phyloP scores from a whole-genome alignment of 805 yeast species.

The Cephaloascus albidus region DNA sequence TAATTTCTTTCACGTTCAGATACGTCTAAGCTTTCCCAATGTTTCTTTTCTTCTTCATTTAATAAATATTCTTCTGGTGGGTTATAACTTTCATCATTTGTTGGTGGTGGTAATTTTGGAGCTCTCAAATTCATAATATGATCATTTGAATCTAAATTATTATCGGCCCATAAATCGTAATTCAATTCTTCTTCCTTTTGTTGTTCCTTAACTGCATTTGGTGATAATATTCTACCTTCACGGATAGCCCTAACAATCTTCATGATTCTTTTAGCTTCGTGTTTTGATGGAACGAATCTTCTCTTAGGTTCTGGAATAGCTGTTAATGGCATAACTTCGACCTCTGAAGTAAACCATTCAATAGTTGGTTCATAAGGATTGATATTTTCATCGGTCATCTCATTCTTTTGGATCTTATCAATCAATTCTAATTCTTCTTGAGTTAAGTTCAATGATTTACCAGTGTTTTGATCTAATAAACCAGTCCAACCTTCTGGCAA shows the following conservation, averaged over 20 bases:
- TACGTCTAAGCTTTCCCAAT: constrained; percentile 65
- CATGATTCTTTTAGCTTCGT: constrained; percentile 94
- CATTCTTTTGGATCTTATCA: constrained; percentile 75
- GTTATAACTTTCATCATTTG: constrained; percentile 91
- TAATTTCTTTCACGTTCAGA: constrained; percentile 71
- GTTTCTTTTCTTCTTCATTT: constrained; percentile 64
- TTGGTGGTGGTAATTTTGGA: constrained; percentile 93
- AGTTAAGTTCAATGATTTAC: constrained; percentile 71
- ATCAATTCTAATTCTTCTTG: constrained; percentile 86
- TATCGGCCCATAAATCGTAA: constrained; percentile 80
- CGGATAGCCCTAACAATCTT: constrained; percentile 93
- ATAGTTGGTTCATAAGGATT: constrained; percentile 91
- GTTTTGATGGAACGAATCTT: constrained; percentile 92
- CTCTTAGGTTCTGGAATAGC: constrained; percentile 97
- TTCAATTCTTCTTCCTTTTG: constrained; percentile 36
- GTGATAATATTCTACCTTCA: constrained; percentile 88
- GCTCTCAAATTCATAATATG: constrained; percentile 91
- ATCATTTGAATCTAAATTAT: constrained; percentile 41
- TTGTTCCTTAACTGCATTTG: constrained; percentile 39
- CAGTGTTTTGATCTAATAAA: constrained; percentile 81
- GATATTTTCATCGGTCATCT: constrained; percentile 67
- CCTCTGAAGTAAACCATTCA: constrained; percentile 88
- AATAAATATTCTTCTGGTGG: constrained; percentile 94
- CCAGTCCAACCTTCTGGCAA: constrained; percentile 99
- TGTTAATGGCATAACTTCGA: constrained; percentile 82